phyloP scores from a whole-genome alignment of 306 rosid genomes.

The Elaeagnus macrophylla region DNA sequence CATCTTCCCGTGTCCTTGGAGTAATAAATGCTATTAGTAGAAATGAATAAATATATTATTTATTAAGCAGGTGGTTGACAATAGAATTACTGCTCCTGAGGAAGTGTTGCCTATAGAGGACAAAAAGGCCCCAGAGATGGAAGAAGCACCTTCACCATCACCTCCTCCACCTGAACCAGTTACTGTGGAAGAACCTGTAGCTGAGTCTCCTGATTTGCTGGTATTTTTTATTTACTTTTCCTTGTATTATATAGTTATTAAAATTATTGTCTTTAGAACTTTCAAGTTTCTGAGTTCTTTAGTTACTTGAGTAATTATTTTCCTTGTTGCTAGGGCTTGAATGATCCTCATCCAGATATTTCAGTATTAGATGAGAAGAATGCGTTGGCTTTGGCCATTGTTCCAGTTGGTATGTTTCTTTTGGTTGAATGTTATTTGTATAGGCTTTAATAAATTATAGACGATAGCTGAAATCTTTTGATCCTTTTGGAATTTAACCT shows the following conservation, averaged over 20 bases:
- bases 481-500: too few relatives aligned
- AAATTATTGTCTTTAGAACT: neutral
- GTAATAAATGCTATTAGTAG: slow-evolving; percentile 4
- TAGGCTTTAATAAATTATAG: neutral
- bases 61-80: slow-evolving; percentile 42
- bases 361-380: slow-evolving; percentile 85
- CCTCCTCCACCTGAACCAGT: slow-evolving; percentile 64
- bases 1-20: slow-evolving; percentile 10
- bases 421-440: neutral
- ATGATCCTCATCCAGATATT: slow-evolving; percentile 69
- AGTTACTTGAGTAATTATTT: neutral
- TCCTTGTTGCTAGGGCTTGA: slow-evolving; percentile 52
- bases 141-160: slow-evolving; percentile 35
- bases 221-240: slow-evolving; percentile 31
- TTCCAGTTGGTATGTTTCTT: slow-evolving; percentile 48
- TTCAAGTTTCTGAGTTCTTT: too few relatives aligned
- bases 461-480: too few relatives aligned
- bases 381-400: slow-evolving; percentile 89
- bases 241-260: neutral
- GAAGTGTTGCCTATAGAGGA: slow-evolving; percentile 82
- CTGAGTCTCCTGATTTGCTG: slow-evolving; percentile 80
- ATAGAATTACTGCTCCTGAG: slow-evolving; percentile 58
- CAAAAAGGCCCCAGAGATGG: slow-evolving; percentile 51
- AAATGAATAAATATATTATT: neutral
- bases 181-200: slow-evolving; percentile 63